A percentile compares a stretch with the other conserved stretches of the same genome.
Conservation (phyloP, 2,329 filamentous ascomycete genomes). For the Mycogone perniciosa region DNA sequence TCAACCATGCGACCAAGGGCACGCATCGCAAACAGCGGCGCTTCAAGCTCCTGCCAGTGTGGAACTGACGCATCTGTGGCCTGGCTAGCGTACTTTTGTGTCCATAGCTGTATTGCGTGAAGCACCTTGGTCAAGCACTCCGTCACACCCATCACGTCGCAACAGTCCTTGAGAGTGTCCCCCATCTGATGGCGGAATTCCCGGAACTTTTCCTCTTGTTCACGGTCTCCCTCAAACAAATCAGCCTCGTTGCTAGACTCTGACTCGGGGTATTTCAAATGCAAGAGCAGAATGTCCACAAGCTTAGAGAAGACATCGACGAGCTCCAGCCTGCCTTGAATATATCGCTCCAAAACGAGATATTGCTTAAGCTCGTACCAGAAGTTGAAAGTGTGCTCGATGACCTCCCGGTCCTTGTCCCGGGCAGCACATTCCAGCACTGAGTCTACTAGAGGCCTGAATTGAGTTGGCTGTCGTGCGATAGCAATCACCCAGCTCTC, state of each 20-base stretch:
- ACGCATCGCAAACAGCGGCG: constrained; percentile 88
- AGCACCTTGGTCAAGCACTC: constrained; percentile 89
- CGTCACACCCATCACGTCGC: constrained; percentile 89
- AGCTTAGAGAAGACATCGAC: constrained; percentile 80
- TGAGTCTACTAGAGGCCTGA: constrained; percentile 78
- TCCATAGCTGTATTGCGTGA: constrained; percentile 80
- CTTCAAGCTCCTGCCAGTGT: constrained; percentile 94
- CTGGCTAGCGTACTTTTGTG: constrained; percentile 70
- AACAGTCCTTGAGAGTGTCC: constrained; percentile 94
- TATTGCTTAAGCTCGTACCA: constrained; percentile 99
- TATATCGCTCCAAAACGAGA: constrained; percentile 83
- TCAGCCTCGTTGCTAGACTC: constrained; percentile 71
- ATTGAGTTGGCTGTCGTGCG: constrained; percentile 73
- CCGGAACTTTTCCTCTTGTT: constrained; percentile 93
- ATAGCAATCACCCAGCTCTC: constrained; percentile 93
- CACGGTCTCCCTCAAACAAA: constrained; percentile 90
- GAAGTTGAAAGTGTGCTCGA: constrained; percentile 90
- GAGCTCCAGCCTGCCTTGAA: constrained; percentile 68
- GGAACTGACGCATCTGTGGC: constrained; percentile 71
- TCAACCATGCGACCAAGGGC: constrained; percentile 97
- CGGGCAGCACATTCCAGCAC: constrained; percentile 86
- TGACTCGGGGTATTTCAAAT: constrained; percentile 78
- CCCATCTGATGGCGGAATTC: constrained; percentile 97
- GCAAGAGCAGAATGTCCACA: constrained; percentile 86
- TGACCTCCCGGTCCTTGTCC: constrained; percentile 84